Evolutionary conservation across 768 basidiomycete genomes (phyloP), one percentile per base, ranked within the genome.

Genomic region (Kwoniella sp.): DNA sequence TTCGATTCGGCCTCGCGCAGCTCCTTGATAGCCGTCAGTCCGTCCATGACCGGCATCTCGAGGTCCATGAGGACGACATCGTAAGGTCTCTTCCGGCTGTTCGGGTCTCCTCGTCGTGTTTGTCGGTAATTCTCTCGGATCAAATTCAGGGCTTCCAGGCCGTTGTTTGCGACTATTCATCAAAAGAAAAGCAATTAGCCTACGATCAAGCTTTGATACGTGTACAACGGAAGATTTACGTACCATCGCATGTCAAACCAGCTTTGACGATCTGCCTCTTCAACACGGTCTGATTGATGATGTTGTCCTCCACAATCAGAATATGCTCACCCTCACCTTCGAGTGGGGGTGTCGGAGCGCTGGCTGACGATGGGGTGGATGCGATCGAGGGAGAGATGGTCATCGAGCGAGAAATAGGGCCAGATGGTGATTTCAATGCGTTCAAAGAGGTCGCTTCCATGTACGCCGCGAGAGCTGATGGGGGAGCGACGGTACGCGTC

Each of bases 1-100:
- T 69, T 70, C 22, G 38, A 25, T 55, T 80, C 79, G 22, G 71
- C 63, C 8, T 55, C 29, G 31, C 79, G 31, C 3, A 80, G 71
- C 63, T 78, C 66, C 25, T 59, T 61, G 28, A 80, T 68, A 2
- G 74, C 73, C 4, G 77, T 77, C 23, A 80, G 61, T 52, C 79
- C 79, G 52, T 80, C 79, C 79, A 80, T 80, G 48, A 80, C 77
- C 63, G 79, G 79, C 79, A 80, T 80, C 56, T 78, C 77, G 0
- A 77, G 52, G 60, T 80, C 79, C 70, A 78, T 73, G 47, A 80
- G 52, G 1, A 80, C 71, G 5, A 70, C 68, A 50, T 75, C 66
- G 53, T 74, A 80, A 26, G 55, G 63, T 55, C 66, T 67, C 25
- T 67, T 65, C 23, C 53, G 56, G 20, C 25, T 47, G 7, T 25